These are phyloP conservation scores for Hyphodiscus sp. DNA, from an alignment of 2,329 filamentous ascomycete species.

Conservation along the genomic window DNA sequence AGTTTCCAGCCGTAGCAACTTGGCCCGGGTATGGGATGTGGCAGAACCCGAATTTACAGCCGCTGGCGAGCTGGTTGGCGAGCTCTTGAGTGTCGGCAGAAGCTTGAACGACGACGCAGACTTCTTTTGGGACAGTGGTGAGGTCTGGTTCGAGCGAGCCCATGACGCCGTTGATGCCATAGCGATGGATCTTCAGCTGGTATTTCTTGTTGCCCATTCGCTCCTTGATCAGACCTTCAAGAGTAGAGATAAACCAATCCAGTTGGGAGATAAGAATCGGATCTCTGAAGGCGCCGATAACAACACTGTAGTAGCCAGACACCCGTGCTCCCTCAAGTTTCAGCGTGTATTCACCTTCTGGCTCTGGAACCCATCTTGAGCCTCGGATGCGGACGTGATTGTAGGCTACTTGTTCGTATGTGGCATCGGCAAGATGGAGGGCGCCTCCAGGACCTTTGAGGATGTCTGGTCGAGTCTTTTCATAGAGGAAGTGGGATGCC, in stretches of 20 bases:
- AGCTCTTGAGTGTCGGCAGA: constrained; percentile 39
- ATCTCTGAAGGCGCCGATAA: constrained; percentile 41
- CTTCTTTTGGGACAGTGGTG: constrained; percentile 29
- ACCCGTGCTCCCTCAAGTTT: constrained; percentile 43
- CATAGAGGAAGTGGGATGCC: constrained; percentile 48
- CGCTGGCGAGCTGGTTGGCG: constrained; percentile 37
- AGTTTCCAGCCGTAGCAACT: constrained; percentile 46
- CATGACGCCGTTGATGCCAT: too few relatives aligned
- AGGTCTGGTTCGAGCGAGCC: constrained; percentile 25
- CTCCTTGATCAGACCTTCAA: too few relatives aligned
- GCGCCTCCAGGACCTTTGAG: constrained; percentile 43
- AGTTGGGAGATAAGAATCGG: constrained; percentile 40
- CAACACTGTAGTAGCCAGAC: constrained; percentile 39
- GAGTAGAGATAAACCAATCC: too few relatives aligned
- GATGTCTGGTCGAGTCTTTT: constrained; percentile 46
- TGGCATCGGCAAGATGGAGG: constrained; percentile 35
- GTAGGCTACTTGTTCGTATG: constrained; percentile 38
- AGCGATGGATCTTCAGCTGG: too few relatives aligned
- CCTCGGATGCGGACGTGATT: constrained; percentile 34
- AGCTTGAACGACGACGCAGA: constrained; percentile 43
- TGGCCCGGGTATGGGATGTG: constrained; percentile 44
- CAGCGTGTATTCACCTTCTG: constrained; percentile 34
- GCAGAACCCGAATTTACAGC: constrained; percentile 35
- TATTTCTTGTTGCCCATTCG: too few relatives aligned
- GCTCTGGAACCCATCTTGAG: constrained; percentile 30